Evolutionary conservation across 495 filamentous ascomycete species (phyloP).

Genomic region (Glutinoglossum americanum): DNA sequence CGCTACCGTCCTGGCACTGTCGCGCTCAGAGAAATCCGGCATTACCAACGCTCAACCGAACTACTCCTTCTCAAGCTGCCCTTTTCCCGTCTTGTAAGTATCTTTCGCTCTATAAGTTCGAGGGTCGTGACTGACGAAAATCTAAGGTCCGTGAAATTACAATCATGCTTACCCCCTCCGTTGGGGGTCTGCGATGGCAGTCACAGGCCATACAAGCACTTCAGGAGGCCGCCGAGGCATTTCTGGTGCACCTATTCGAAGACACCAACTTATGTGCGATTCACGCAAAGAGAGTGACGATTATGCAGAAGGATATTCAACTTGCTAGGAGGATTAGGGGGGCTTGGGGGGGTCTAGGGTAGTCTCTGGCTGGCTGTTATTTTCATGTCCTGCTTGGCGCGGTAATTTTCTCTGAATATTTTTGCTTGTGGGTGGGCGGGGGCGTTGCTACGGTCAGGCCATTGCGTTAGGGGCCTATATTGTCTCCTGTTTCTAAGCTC

Average conservation of each 20-base stretch:
- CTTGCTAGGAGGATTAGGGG: slow-evolving; percentile 67
- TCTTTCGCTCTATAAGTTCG: background rate
- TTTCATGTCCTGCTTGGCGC: background rate
- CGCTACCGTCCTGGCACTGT: slow-evolving; percentile 72
- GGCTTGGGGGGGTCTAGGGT: slow-evolving; percentile 41
- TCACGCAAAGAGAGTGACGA: slow-evolving; percentile 88
- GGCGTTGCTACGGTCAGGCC: background rate
- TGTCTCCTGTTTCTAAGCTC: background rate
- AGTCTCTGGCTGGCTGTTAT: slow-evolving; percentile 7
- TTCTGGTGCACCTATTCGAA: slow-evolving; percentile 83
- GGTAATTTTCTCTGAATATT: background rate
- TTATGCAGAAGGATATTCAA: slow-evolving; percentile 95
- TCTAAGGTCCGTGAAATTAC: slow-evolving; percentile 67
- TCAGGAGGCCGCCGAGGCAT: slow-evolving; percentile 83
- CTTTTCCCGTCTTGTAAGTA: slow-evolving; percentile 59
- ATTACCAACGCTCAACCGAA: slow-evolving; percentile 65
- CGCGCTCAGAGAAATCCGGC: slow-evolving; percentile 69
- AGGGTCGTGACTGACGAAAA: background rate
- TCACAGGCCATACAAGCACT: slow-evolving; percentile 75
- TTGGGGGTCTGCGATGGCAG: slow-evolving; percentile 64
- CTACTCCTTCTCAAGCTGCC: slow-evolving; percentile 63
- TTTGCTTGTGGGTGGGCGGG: background rate
- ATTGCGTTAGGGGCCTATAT: background rate
- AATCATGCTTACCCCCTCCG: slow-evolving; percentile 28
- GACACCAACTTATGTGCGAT: slow-evolving; percentile 91